A percentile compares a stretch with the other conserved stretches of the same genome.
Evolutionary conservation across 169 alveolate genomes (phyloP).

Genomic region (Plasmodium cynomolgi): DNA sequence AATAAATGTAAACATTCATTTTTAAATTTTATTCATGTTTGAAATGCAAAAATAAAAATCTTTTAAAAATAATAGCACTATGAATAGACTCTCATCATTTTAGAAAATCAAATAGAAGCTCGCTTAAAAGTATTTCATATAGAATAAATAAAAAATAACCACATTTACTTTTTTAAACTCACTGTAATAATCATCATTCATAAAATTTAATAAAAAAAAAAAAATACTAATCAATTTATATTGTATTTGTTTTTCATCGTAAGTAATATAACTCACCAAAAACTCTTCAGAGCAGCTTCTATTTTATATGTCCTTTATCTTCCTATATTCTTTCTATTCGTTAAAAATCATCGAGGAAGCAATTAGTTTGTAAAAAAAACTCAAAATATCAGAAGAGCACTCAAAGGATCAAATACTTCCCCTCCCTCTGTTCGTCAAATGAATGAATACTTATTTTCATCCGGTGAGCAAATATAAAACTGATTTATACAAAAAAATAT

Average conservation of each 20-base stretch:
- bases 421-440: not conserved
- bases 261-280: not conserved
- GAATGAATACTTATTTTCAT: not conserved
- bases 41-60: not conserved
- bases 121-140: not conserved
- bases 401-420: not conserved
- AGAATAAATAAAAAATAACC: not conserved
- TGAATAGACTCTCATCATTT: not conserved
- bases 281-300: not conserved
- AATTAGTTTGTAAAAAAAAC: no score
- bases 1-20: not conserved
- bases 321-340: not conserved
- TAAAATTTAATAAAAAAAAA: no score
- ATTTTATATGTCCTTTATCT: no score
- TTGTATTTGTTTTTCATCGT: no score
- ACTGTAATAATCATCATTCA: not conserved
- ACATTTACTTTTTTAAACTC: not conserved
- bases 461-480: not conserved
- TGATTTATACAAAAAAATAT: not conserved
- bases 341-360: not conserved
- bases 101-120: not conserved
- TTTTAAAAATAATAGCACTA: not conserved
- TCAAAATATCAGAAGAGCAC: not conserved
- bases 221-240: not conserved
- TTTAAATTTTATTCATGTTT: not conserved